These are phyloP conservation scores for Tuber calosporum DNA, from an alignment of 495 filamentous ascomycete species.

Conservation along the genomic window DNA sequence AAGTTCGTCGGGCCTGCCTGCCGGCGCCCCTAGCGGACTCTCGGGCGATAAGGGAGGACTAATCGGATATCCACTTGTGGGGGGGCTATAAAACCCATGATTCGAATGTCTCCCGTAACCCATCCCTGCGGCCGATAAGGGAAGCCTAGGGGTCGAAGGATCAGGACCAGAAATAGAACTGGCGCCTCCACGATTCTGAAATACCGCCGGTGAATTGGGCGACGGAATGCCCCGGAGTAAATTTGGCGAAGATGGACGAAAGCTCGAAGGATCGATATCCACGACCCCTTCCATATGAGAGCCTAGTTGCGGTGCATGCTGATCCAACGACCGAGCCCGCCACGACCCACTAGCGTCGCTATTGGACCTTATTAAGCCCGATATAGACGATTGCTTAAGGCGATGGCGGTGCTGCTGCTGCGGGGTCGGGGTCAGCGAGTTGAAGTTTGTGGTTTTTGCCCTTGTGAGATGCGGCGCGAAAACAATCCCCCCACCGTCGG, in stretches of 20 bases:
- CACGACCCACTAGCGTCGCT: background rate
- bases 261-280: background rate
- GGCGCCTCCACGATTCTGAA: conserved; percentile 4
- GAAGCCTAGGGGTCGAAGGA: conserved; percentile 8
- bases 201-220: background rate
- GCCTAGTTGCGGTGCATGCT: conserved; percentile 9
- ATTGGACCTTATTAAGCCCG: background rate
- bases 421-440: background rate
- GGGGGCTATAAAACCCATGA: conserved; percentile 17
- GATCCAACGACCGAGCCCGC: conserved; percentile 27
- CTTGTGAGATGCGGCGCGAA: conserved; percentile 29
- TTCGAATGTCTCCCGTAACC: background rate
- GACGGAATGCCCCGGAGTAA: background rate
- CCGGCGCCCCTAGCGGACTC: conserved; percentile 1
- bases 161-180: background rate
- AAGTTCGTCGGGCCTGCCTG: background rate
- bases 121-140: conserved; percentile 2
- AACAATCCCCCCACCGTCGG: conserved; percentile 17
- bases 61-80: conserved; percentile 13
- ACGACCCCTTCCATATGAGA: background rate
- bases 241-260: background rate
- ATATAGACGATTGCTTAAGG: background rate
- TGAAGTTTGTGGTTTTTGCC: conserved; percentile 18
- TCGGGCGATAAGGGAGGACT: conserved; percentile 38
- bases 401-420: background rate